Evolutionary conservation across 768 basidiomycete genomes (phyloP).

Genomic region (Myochromella boudieri): DNA sequence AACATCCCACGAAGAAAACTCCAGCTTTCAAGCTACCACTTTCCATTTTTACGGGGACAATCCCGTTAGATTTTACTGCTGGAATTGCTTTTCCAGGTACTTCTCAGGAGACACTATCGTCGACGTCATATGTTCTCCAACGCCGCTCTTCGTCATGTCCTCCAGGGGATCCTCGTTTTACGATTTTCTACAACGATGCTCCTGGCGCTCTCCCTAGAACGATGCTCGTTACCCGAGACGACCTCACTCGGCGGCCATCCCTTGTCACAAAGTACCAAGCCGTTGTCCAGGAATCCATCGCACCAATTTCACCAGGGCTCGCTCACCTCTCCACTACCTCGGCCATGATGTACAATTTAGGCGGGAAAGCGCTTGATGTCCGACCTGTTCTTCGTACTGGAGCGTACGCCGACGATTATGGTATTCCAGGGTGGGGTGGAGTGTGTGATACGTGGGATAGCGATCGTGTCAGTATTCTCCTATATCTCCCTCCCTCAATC

Average conservation of each 20-base stretch:
- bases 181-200: not conserved
- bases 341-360: not conserved
- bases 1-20: not conserved
- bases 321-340: not conserved
- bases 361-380: not conserved
- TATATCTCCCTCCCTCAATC: too few species aligned
- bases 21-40: too few species aligned
- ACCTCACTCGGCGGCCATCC: slow-evolving; percentile 21
- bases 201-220: slow-evolving; percentile 11
- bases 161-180: slow-evolving; percentile 12
- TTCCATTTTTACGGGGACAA: not conserved
- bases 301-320: not conserved
- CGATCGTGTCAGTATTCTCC: too few species aligned
- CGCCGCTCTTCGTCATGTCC: slow-evolving; percentile 16
- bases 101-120: not conserved
- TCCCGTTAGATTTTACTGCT: not conserved
- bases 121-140: not conserved
- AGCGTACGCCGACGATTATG: too few species aligned
- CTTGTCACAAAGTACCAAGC: slow-evolving; percentile 16
- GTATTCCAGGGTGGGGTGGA: too few species aligned
- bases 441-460: too few species aligned
- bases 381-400: not conserved
- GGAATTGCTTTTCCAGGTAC: not conserved
- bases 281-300: not conserved
- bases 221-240: slow-evolving; percentile 20